Evolutionary conservation across 2,329 filamentous ascomycete species (phyloP), one percentile per base, ranked within the genome.

Genomic region (Leptographium radiaticola): DNA sequence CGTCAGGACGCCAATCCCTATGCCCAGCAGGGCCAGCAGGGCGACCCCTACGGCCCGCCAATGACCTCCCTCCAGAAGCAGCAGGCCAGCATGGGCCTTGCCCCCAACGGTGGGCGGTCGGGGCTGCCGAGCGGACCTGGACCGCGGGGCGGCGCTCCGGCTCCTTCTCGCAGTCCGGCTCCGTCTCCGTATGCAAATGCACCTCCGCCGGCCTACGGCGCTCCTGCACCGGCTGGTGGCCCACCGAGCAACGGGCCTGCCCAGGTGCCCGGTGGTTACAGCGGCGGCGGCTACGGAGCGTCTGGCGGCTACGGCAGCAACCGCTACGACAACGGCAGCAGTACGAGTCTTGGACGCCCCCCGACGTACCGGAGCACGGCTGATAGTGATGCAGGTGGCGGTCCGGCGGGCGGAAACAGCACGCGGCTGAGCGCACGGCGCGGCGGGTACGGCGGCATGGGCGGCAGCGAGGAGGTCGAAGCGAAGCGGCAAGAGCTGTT

Each of bases 401-500:
- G 55, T 2, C 54, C 51, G 30, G 64, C 42, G 63, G 68, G 55
- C 67, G 70, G 60, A 25, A 49, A 36, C 16, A 47, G 51, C 44
- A 46, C 36, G 1, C 49, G 53, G 11, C 15, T 34, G 9, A 50
- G 52, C 9, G 49, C 48, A 8, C 75, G 77, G 13, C 72, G 75
- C 12, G 77, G 78, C 48, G 80, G 80, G 33, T 84, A 84, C 58
- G 81, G 81, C 39, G 79, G 79, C 8, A 68, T 84, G 54, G 79
- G 77, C 47, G 69, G 70, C 49, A 69, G 70, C 49, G 56, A 64
- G 50, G 68, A 69, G 51, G 70, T 71, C 6, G 77, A 81, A 53
- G 68, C 68, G 55, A 76, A 82, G 58, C 75, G 83, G 43, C 78
- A 84, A 62, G 80, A 77, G 33, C 73, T 88, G 5, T 87, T 88